Conservation (phyloP, 371 early-diverging fungal species). For the Dinochytrium kinnereticum region DNA sequence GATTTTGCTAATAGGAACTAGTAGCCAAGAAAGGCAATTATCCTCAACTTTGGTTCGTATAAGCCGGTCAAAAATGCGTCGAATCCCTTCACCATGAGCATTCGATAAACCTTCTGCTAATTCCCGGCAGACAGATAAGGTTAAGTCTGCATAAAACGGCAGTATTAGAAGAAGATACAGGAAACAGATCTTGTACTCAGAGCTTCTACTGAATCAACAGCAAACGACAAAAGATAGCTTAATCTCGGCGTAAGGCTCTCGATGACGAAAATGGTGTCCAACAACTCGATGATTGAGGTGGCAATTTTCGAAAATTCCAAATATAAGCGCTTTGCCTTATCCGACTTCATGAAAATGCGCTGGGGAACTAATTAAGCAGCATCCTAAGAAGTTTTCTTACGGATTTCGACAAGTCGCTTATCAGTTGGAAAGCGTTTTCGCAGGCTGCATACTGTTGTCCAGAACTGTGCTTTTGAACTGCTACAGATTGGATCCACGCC, state of each 20-base stretch:
- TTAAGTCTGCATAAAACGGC: no score
- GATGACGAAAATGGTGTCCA: neutral
- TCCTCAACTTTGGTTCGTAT: neutral
- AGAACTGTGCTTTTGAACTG: neutral
- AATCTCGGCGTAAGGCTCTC: neutral
- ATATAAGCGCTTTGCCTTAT: neutral
- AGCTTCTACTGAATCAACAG: neutral
- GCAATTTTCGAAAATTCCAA: no score
- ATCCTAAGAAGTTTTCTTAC: neutral
- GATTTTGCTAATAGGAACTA: neutral
- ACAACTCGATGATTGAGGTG: no score
- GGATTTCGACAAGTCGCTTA: neutral
- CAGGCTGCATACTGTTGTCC: neutral
- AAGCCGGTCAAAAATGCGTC: neutral
- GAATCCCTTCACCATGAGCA: neutral
- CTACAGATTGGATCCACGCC: neutral
- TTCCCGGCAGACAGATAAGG: no score
- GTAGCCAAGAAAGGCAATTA: neutral
- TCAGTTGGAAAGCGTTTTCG: neutral
- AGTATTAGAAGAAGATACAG: neutral
- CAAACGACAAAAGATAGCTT: neutral
- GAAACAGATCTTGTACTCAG: neutral
- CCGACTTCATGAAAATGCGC: neutral
- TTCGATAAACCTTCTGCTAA: neutral
- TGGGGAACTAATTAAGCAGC: no score